Evolutionary conservation across 2,329 filamentous ascomycete species (phyloP), one percentile per base, ranked within the genome.

Genomic region (Ophiostoma ulmi): DNA sequence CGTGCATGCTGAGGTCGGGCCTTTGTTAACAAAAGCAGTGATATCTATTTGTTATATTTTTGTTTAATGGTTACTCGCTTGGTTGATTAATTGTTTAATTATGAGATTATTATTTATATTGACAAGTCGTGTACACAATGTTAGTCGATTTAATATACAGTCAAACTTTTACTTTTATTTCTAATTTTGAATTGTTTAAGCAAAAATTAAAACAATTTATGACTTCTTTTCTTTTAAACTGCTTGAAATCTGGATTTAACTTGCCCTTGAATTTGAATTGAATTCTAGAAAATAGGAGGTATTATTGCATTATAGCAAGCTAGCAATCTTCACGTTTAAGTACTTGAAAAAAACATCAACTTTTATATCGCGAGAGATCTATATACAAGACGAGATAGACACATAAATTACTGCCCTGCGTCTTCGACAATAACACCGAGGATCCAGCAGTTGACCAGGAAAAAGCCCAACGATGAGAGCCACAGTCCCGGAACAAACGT

Each of bases 401-500:
- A 64, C 2, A 63, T 1, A 48, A 7, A 5, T 8, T 66, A 66
- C 64, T 48, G 35, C 48, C 48, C 52, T 8, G 38, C 83, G 79
- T 98, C 95, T 1, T 78, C 78, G 7, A 97, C 85, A 63, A 98
- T 88, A 66, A 96, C 82, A 0, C 92, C 91, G 55, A 99, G 78
- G 70, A 98, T 92, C 88, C 92, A 96, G 75, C 89, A 90, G 78
- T 99, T 98, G 20, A 93, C 86, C 1, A 88, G 78, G 78, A 97
- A 98, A 81, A 99, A 98, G 0, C 81, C 81, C 17, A 97, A 79
- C 0, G 91, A 90, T 0, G 92, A 85, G 0, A 86, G 74, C 88
- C 92, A 98, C 1, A 99, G 81, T 0, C 93, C 93, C 0, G 94
- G 93, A 11, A 93, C 85, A 77, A 97, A 99, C 0, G 91, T 94